A percentile compares a stretch with the other conserved stretches of the same genome.
Conservation (phyloP, 2,329 filamentous ascomycete genomes). For the Cadophora sp. region DNA sequence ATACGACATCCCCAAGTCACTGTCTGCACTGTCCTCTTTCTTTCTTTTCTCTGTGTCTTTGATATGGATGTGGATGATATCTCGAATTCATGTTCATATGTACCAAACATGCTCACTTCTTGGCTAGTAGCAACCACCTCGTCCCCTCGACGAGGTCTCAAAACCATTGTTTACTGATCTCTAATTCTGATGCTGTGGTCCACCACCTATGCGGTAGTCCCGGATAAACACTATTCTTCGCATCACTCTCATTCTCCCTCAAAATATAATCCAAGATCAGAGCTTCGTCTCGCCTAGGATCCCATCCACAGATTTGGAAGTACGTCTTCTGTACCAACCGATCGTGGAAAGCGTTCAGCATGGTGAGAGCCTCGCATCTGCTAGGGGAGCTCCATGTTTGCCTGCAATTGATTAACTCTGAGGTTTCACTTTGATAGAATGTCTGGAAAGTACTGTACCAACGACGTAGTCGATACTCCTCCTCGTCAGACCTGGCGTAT, state of each 20-base stretch:
- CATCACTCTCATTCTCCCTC: neutral
- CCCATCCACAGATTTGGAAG: neutral
- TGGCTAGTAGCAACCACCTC: conserved; percentile 2
- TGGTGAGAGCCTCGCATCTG: conserved; percentile 2
- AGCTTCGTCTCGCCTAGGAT: neutral
- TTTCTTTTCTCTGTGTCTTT: neutral
- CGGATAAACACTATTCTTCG: neutral
- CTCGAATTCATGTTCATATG: neutral
- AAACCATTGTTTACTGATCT: neutral
- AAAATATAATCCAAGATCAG: neutral
- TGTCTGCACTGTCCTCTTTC: neutral
- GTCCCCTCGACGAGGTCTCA: neutral
- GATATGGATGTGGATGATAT: no score
- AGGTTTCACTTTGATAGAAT: neutral
- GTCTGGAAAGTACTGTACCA: neutral
- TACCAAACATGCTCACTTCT: neutral
- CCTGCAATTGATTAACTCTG: neutral
- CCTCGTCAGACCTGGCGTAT: neutral
- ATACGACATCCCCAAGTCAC: neutral
- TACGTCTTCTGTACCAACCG: neutral
- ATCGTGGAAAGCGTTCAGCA: neutral
- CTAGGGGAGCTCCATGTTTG: neutral
- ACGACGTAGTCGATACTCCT: neutral
- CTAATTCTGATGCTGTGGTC: neutral
- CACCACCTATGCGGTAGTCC: neutral